Base-by-base conservation (phyloP, 2,329 filamentous ascomycete genomes). In the Cordyceps tenuipes region DNA sequence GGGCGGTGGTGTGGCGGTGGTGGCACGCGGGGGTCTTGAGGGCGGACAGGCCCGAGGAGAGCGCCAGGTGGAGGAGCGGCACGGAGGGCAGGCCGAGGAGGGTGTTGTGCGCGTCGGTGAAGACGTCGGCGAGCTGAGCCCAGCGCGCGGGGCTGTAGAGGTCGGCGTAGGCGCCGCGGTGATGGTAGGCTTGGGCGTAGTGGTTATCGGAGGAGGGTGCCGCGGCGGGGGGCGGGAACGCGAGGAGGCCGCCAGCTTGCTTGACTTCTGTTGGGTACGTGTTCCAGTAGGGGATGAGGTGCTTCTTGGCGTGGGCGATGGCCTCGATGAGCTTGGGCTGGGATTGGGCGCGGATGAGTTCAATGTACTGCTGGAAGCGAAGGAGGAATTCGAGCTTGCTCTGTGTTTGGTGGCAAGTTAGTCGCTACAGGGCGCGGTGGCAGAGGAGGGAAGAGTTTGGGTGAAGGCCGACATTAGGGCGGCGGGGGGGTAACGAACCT, bases 11-110 rank as follows among this genome's bases (percentile, higher is more conserved):
- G 23, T 36, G 34, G 34, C 12, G 76, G 1, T 88, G 88, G 75
- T 97, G 92, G 71, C 94, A 99, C 17, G 91, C 87, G 0, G 94
- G 94, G 0, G 94, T 97, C 74, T 99, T 99, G 65, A 99, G 86
- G 1, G 94, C 92, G 0, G 92, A 97, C 10, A 99, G 82, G 8
- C 94, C 94, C 0, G 92, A 91, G 0, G 88, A 91, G 10, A 99
- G 83, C 13, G 94, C 94, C 63, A 95, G 88, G 74, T 97, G 91
- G 29, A 99, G 84, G 19, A 97, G 83, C 0, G 94, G 92, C 21
- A 87, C 84, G 2, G 88, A 81, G 0, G 94, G 92, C 0, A 99
- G 83, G 17, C 87, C 86, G 64, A 96, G 87, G 5, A 99, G 85
- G 49, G 81, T 85, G 77, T 96, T 91, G 75, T 97, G 91, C 1